phyloP scores from a whole-genome alignment of 2,329 filamentous ascomycete genomes.

The Diaporthe citrichinensis region DNA sequence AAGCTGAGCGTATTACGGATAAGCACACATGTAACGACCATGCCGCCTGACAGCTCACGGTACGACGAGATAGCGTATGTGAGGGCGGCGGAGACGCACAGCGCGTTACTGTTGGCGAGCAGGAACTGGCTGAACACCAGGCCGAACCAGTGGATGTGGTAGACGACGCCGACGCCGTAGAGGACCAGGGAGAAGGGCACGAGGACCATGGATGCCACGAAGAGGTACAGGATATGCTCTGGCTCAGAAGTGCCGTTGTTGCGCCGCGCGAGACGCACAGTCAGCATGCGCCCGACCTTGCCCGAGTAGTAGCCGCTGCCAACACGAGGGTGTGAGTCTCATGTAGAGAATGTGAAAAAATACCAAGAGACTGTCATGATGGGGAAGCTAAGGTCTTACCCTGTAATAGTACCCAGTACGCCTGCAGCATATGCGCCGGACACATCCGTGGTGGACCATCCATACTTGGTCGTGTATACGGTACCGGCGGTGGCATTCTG shows the following conservation, averaged over 20 bases:
- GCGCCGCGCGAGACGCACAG: constrained; percentile 43
- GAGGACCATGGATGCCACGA: constrained; percentile 40
- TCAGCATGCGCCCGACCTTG: constrained; percentile 43
- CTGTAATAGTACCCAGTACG: constrained; percentile 41
- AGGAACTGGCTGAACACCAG: constrained; percentile 48
- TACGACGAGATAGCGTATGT: constrained; percentile 52
- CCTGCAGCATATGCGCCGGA: constrained; percentile 49
- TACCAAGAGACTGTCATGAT: neutral
- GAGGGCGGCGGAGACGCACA: constrained; percentile 47
- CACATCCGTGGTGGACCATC: constrained; percentile 48
- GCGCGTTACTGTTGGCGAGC: constrained; percentile 48
- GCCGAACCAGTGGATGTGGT: constrained; percentile 51
- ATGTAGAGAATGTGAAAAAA: constrained; percentile 38
- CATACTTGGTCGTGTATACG: constrained; percentile 50
- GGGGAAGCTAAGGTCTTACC: neutral
- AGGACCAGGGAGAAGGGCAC: constrained; percentile 44
- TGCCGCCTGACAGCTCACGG: constrained; percentile 48
- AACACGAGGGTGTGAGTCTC: constrained; percentile 38
- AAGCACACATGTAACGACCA: constrained; percentile 50
- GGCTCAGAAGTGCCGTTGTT: constrained; percentile 46
- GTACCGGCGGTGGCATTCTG: constrained; percentile 51
- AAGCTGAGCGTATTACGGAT: constrained; percentile 57
- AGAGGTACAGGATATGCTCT: constrained; percentile 45
- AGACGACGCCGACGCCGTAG: constrained; percentile 46
- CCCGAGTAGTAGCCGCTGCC: constrained; percentile 47